phyloP scores from a whole-genome alignment of 1,284 basidiomycete species.

The Gomphus bonarii region DNA sequence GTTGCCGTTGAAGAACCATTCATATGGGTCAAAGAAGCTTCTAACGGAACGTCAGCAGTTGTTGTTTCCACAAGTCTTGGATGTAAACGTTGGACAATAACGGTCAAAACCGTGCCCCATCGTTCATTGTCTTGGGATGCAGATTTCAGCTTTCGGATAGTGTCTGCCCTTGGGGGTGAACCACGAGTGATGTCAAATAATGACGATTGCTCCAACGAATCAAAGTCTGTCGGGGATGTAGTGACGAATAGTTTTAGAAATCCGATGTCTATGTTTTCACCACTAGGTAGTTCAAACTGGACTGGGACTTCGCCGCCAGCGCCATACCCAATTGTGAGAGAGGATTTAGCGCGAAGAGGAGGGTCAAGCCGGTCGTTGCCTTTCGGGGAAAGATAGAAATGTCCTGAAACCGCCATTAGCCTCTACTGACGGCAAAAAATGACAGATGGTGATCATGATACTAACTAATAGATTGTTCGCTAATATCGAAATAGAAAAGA shows the following conservation, averaged over 20 bases:
- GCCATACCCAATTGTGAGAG: conserved; percentile 26
- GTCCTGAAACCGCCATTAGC: neutral
- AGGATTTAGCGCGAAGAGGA: conserved; percentile 26
- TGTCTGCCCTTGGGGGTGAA: neutral
- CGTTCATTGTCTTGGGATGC: neutral
- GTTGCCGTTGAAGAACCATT: too few species aligned
- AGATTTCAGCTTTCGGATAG: neutral
- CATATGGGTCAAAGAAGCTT: neutral
- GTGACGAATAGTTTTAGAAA: conserved; percentile 39
- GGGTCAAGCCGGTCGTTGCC: neutral
- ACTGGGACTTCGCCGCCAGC: conserved; percentile 24
- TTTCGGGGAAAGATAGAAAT: neutral
- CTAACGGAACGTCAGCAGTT: neutral
- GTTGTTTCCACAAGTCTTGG: neutral
- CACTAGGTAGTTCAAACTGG: conserved; percentile 22
- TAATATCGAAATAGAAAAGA: conserved; percentile 36
- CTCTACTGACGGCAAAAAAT: neutral
- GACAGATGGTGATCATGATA: conserved; percentile 20
- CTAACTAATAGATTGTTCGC: conserved; percentile 33
- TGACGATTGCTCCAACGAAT: neutral
- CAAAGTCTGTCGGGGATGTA: conserved; percentile 14
- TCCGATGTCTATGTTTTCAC: conserved; percentile 25
- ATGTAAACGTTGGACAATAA: neutral
- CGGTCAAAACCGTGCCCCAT: neutral
- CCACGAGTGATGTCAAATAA: neutral